Percentiles rank a stretch among this genome's conserved stretches.
These are phyloP conservation scores for Cladophialophora exuberans DNA, from an alignment of 2,329 filamentous ascomycete genomes.

Conservation along the genomic window DNA sequence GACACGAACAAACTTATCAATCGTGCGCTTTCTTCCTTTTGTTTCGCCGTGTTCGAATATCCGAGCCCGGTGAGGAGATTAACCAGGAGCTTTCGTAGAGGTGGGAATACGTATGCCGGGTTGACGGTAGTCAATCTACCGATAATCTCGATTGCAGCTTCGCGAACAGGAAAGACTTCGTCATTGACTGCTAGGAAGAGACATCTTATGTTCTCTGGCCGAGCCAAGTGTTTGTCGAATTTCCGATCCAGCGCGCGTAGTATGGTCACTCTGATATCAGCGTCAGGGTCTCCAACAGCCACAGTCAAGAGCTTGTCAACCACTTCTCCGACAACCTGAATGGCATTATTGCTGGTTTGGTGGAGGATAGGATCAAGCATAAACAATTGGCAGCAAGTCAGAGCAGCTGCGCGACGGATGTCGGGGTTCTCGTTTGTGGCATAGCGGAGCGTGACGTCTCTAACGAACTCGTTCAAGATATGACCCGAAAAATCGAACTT, in stretches of 20 bases:
- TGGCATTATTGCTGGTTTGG: conserved; percentile 94
- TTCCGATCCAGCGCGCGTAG: conserved; percentile 86
- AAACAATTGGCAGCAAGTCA: conserved; percentile 98
- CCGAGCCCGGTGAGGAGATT: conserved; percentile 96
- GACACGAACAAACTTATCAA: conserved; percentile 89
- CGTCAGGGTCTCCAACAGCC: conserved; percentile 87
- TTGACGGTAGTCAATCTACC: conserved; percentile 89
- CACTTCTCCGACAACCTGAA: conserved; percentile 96
- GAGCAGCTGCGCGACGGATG: conserved; percentile 88
- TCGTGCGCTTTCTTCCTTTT: conserved; percentile 95
- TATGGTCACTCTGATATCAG: conserved; percentile 86
- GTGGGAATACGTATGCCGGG: conserved; percentile 96
- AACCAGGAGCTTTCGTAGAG: conserved; percentile 89
- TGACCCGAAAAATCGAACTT: conserved; percentile 94
- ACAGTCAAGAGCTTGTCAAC: conserved; percentile 96
- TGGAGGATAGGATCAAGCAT: conserved; percentile 96
- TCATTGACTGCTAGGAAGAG: conserved; percentile 96
- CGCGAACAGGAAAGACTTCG: conserved; percentile 86
- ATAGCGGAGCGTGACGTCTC: conserved; percentile 96
- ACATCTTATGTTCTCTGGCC: conserved; percentile 95
- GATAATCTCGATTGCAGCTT: conserved; percentile 95
- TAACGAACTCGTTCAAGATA: conserved; percentile 96
- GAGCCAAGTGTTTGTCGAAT: conserved; percentile 95
- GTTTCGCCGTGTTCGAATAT: conserved; percentile 89
- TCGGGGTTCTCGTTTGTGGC: conserved; percentile 94